Base-by-base conservation (phyloP, 2,329 filamentous ascomycete genomes). In the Torrubiellomyces zombiae region DNA sequence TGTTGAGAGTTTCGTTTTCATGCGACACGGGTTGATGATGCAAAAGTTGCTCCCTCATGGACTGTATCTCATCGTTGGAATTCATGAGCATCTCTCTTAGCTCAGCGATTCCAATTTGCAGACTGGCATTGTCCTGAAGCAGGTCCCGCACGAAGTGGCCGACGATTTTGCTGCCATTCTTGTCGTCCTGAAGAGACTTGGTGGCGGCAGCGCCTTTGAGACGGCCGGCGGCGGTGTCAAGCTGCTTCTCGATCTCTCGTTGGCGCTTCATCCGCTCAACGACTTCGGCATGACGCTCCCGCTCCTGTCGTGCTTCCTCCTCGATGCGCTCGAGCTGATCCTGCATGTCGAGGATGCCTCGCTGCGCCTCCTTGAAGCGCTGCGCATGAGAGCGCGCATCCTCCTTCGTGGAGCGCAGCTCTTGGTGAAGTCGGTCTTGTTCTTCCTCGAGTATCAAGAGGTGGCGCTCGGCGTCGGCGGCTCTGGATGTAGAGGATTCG, bases 61-160 rank as follows among this genome's bases (percentile, higher is more conserved):
- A 68, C 45, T 93, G 82, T 3, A 95, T 89, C 51, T 98, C 86
- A 39, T 93, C 80, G 42, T 95, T 92, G 3, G 86, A 93, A 44
- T 70, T 83, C 40, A 82, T 67, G 13, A 98, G 62, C 71, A 98
- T 75, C 45, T 93, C 85, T 11, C 85, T 67, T 23, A 98, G 56
- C 53, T 98, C 89, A 26, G 85, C 70, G 31, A 95, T 91, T 10
- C 83, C 83, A 33, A 89, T 65, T 47, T 98, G 89, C 21, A 98
- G 57, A 38, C 82, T 93, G 7, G 85, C 82, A 43, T 98, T 98
- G 48, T 98, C 89, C 41, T 92, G 76, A 11, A 98, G 59, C 28
- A 98, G 79, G 46, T 95, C 89, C 37, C 85, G 82, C 28, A 98
- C 89, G 39, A 98, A 95, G 43, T 91, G 81, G 12, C 81, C 85